Conservation (phyloP, 2,329 filamentous ascomycete species). For the Colletotrichum incanum region DNA sequence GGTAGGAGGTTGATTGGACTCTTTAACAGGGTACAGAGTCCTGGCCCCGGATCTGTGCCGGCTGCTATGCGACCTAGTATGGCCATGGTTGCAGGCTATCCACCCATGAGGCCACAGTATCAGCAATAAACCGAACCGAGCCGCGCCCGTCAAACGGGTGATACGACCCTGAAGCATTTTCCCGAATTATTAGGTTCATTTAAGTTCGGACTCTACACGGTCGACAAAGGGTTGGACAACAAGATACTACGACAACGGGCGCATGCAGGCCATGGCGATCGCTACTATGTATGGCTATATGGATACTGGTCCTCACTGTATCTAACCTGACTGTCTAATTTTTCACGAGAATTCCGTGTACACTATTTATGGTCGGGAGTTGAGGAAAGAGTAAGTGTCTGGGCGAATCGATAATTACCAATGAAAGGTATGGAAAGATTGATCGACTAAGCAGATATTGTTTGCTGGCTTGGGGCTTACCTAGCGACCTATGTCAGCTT, state of each 20-base stretch:
- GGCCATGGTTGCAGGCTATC: slow-evolving; percentile 56
- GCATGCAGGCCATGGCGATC: slow-evolving; percentile 37
- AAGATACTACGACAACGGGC: slow-evolving; percentile 5
- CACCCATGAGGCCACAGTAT: slow-evolving; percentile 55
- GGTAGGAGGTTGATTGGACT: slow-evolving; percentile 84
- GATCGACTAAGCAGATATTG: not conserved
- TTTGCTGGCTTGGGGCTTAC: not conserved
- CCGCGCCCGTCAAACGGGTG: not conserved
- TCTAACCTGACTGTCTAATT: slow-evolving; percentile 31
- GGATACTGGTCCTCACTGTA: slow-evolving; percentile 25
- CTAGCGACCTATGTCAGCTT: not conserved
- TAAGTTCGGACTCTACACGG: not conserved
- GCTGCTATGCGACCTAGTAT: slow-evolving; percentile 52
- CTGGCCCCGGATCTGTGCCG: slow-evolving; percentile 47
- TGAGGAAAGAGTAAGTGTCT: not conserved
- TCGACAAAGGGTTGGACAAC: slow-evolving; percentile 18
- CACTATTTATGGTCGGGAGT: not conserved
- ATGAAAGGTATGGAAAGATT: not conserved
- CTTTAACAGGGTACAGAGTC: slow-evolving; percentile 75
- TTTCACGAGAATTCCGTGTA: slow-evolving; percentile 10
- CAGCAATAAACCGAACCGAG: slow-evolving; percentile 46
- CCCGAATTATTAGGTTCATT: not conserved
- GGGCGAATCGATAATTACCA: not conserved
- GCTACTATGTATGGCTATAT: slow-evolving; percentile 20
- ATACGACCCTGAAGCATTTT: not conserved